phyloP scores from a whole-genome alignment of 768 basidiomycete species.

The Hygrocybe coccinea region DNA sequence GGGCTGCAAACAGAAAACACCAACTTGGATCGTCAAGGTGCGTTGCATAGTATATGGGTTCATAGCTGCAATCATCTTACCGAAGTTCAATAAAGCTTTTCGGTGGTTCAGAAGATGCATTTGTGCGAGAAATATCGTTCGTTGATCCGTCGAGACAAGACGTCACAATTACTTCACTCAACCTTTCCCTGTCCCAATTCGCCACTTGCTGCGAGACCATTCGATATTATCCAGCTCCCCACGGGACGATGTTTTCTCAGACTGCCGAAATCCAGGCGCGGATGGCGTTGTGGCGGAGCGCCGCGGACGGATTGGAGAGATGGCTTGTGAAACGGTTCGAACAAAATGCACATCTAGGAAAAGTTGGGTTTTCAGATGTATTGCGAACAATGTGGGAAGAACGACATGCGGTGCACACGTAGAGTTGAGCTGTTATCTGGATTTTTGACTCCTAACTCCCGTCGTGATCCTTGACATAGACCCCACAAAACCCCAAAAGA shows the following conservation, averaged over 20 bases:
- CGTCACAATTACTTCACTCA: constrained; percentile 85
- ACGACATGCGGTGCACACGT: constrained; percentile 40
- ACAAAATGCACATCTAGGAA: constrained; percentile 86
- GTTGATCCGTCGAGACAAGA: constrained; percentile 78
- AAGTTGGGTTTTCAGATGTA: constrained; percentile 87
- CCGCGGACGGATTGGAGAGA: constrained; percentile 77
- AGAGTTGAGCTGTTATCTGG: background rate
- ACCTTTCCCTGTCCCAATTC: constrained; percentile 92
- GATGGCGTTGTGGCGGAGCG: constrained; percentile 72
- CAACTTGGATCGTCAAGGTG: constrained; percentile 90
- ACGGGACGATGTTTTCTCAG: constrained; percentile 71
- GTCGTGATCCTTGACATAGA: too few relatives aligned
- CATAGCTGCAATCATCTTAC: constrained; percentile 1
- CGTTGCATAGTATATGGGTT: constrained; percentile 19
- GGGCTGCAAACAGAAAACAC: constrained; percentile 89
- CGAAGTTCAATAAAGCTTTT: constrained; percentile 63
- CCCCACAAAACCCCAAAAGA: too few relatives aligned
- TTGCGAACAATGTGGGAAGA: constrained; percentile 73
- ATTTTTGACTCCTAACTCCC: background rate
- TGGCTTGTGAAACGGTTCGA: constrained; percentile 88
- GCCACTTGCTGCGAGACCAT: constrained; percentile 89
- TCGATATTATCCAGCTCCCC: constrained; percentile 69
- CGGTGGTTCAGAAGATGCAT: constrained; percentile 90
- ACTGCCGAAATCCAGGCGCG: constrained; percentile 90
- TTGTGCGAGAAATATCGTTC: constrained; percentile 91